phyloP scores from a whole-genome alignment of 2,329 filamentous ascomycete genomes.

The Pseudogymnoascus sp. region DNA sequence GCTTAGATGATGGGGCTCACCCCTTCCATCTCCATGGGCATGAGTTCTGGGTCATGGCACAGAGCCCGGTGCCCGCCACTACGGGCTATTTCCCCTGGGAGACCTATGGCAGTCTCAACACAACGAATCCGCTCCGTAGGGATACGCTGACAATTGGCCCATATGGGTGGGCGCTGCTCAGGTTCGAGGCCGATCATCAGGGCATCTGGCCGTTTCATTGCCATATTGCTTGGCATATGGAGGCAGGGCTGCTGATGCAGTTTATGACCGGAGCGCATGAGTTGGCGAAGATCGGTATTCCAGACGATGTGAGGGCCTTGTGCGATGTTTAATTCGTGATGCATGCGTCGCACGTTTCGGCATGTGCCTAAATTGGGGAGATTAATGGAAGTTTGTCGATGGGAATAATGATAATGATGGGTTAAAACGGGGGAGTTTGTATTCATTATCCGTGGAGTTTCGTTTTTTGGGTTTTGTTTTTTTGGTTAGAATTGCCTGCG shows the following conservation, averaged over 20 bases:
- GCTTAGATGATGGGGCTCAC: constrained; percentile 61
- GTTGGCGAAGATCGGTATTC: constrained; percentile 36
- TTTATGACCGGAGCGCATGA: constrained; percentile 43
- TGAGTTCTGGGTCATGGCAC: constrained; percentile 52
- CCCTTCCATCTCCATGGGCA: constrained; percentile 73
- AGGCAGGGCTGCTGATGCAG: constrained; percentile 53
- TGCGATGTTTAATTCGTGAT: constrained; percentile 31
- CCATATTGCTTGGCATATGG: constrained; percentile 51
- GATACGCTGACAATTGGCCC: constrained; percentile 47
- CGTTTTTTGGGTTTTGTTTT: background rate
- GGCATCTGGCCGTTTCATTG: constrained; percentile 53
- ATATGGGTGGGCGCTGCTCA: constrained; percentile 46
- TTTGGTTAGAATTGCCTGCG: background rate
- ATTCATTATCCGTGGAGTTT: background rate
- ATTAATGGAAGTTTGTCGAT: background rate
- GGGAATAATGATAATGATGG: background rate
- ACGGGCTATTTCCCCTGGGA: constrained; percentile 41
- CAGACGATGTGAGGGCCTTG: constrained; percentile 37
- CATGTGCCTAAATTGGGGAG: background rate
- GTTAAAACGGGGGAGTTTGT: background rate
- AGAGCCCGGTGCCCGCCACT: constrained; percentile 47
- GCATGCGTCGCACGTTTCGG: background rate
- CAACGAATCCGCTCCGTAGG: constrained; percentile 38
- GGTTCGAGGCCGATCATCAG: constrained; percentile 49
- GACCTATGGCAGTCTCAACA: constrained; percentile 31